These are phyloP conservation scores for Microstroma glucosiphilum DNA, from an alignment of 1,284 basidiomycete genomes.

Conservation along the genomic window DNA sequence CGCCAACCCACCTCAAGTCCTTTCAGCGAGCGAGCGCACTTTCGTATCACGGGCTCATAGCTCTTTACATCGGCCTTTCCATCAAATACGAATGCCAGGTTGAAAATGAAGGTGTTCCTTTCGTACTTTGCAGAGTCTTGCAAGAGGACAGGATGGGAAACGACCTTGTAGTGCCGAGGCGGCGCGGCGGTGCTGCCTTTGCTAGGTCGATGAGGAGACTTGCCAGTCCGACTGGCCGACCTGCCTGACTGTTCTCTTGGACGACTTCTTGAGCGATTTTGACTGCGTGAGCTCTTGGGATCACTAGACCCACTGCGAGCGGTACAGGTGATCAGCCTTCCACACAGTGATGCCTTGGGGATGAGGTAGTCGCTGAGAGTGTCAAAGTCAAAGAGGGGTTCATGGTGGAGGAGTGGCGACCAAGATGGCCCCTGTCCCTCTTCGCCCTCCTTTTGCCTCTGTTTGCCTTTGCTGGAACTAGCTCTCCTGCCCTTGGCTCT, in stretches of 20 bases:
- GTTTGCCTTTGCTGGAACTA: background rate
- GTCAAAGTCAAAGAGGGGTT: slow-evolving; percentile 75
- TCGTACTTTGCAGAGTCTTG: slow-evolving; percentile 37
- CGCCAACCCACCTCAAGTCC: slow-evolving; percentile 68
- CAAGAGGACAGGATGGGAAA: slow-evolving; percentile 40
- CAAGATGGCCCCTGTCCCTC: background rate
- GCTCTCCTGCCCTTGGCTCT: background rate
- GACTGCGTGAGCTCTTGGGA: slow-evolving; percentile 36
- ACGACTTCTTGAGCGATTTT: background rate
- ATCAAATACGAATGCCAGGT: slow-evolving; percentile 86
- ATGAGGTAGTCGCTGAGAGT: slow-evolving; percentile 91
- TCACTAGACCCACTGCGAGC: no score
- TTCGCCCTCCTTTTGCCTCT: background rate
- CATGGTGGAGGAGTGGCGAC: background rate
- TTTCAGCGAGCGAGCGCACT: slow-evolving; percentile 80
- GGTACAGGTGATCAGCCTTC: slow-evolving; percentile 71
- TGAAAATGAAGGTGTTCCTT: slow-evolving; percentile 72
- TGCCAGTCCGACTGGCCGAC: background rate
- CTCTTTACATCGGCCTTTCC: slow-evolving; percentile 76
- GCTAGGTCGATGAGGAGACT: background rate
- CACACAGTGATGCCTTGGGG: slow-evolving; percentile 76
- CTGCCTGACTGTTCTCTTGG: background rate
- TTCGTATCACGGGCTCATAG: slow-evolving; percentile 91
- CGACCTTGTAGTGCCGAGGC: slow-evolving; percentile 34
- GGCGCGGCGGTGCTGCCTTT: background rate